These are phyloP conservation scores for Ambrosia trifida DNA, from an alignment of 129 eudicot species.

Conservation along the genomic window DNA sequence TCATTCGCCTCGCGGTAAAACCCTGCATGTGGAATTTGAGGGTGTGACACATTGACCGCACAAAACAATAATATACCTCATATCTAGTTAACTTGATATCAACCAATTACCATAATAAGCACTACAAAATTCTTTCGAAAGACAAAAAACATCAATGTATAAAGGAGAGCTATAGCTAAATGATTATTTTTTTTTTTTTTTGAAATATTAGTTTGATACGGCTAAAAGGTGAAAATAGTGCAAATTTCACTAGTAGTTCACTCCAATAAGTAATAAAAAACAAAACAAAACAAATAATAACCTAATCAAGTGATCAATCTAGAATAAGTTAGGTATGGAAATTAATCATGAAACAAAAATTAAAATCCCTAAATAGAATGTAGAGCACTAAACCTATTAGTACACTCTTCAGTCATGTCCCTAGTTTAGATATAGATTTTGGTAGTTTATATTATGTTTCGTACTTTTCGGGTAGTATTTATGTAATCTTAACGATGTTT, in stretches of 20 bases:
- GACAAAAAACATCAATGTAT: constrained; percentile 24
- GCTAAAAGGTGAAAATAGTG: constrained; percentile 9
- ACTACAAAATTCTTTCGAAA: background rate
- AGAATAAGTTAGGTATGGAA: constrained; percentile 6
- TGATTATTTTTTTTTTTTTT: constrained; percentile 24
- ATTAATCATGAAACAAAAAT: background rate
- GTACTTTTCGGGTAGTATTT: too few species aligned
- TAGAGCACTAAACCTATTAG: too few species aligned
- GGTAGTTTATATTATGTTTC: too few species aligned
- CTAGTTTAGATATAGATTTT: too few species aligned
- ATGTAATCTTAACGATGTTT: too few species aligned
- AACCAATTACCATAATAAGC: constrained; percentile 22
- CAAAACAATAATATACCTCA: constrained; percentile 9
- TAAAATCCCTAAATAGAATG: background rate
- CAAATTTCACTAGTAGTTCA: background rate
- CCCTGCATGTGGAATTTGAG: too few species aligned
- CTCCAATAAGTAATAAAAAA: constrained; percentile 18
- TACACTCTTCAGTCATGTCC: too few species aligned
- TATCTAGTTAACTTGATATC: constrained; percentile 7
- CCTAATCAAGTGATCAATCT: background rate
- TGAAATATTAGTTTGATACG: constrained; percentile 17
- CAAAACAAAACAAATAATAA: background rate
- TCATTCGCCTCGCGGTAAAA: too few species aligned
- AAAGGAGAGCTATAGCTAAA: background rate
- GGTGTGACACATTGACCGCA: constrained; percentile 33